A percentile compares a stretch with the other conserved stretches of the same genome.
Evolutionary conservation across 495 filamentous ascomycete genomes (phyloP).

Genomic region (Bombardia bombarda): DNA sequence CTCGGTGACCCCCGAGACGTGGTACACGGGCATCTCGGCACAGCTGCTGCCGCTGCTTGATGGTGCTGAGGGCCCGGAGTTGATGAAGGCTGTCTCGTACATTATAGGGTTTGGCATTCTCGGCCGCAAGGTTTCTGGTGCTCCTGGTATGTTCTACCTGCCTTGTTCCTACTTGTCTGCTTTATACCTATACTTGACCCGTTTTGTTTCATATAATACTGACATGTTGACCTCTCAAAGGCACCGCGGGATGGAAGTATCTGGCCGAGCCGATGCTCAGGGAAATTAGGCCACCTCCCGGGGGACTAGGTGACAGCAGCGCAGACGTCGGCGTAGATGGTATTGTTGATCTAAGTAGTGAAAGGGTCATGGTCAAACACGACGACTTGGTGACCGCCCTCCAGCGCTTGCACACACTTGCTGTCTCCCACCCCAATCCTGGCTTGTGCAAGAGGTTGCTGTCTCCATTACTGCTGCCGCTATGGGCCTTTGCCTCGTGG

Average conservation of each 20-base stretch:
- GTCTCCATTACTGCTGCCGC: conserved; percentile 52
- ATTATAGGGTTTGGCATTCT: conserved; percentile 69
- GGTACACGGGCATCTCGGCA: conserved; percentile 56
- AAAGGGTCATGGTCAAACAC: conserved; percentile 33
- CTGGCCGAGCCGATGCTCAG: conserved; percentile 59
- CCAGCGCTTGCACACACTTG: conserved; percentile 47
- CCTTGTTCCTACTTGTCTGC: background rate
- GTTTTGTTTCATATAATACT: background rate
- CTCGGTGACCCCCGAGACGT: conserved; percentile 45
- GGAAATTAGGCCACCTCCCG: conserved; percentile 48
- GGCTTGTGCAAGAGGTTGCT: conserved; percentile 64
- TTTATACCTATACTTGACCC: background rate
- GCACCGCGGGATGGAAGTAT: conserved; percentile 59
- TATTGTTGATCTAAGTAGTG: conserved; percentile 32
- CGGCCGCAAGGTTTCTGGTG: conserved; percentile 56
- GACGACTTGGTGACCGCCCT: conserved; percentile 42
- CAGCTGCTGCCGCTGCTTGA: conserved; percentile 63
- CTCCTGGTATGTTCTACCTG: conserved; percentile 46
- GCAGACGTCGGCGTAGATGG: conserved; percentile 11
- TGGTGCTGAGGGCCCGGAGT: conserved; percentile 53
- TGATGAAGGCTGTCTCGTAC: conserved; percentile 60
- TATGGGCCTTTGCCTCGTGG: conserved; percentile 62
- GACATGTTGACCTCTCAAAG: conserved; percentile 19
- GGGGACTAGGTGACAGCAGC: conserved; percentile 1
- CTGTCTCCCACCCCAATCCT: conserved; percentile 63